Base-by-base conservation (phyloP, 2,329 filamentous ascomycete species). In the Fusarium lateritium region DNA sequence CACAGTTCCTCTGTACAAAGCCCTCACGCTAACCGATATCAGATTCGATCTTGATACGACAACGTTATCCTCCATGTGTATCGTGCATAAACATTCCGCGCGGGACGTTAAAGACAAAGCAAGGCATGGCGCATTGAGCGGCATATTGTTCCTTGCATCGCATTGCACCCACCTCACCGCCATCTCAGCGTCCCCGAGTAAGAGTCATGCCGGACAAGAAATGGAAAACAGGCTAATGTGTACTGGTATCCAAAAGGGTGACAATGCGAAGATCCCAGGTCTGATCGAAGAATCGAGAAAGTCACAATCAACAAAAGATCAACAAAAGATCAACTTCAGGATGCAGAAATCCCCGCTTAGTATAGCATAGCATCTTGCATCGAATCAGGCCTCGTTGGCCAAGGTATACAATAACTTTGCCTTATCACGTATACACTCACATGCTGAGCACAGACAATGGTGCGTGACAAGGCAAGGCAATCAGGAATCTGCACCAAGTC, bases 391-490 rank as follows among this genome's bases (percentile, higher is more conserved):
- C 50, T 52, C 46, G 38, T 43, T 36, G 21, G 31, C 19, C 28
- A 28, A 22, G 42, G 44, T 51, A 67, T 47, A 54, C 62, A 67
- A 70, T 59, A 64, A 46, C 56, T 66, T 38, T 66, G 53, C 36
- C 47, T 66, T 69, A 67, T 67, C 66, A 69, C 66, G 56, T 46
- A 63, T 40, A 19, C 22, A 52, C 50, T 61, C 34, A 51, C 57
- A 52, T 67, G 62, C 61, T 38, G 45, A 36, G 49, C 53, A 47
- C 42, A 54, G 43, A 59, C 43, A 46, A 21, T 47, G 42, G 54
- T 65, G 47, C 43, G 38, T 56, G 50, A 36, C 34, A 50, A 56
- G 31, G 40, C 42, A 33, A 38, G 33, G 40, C 63, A 67, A 34
- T 52, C 11, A 28, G 11, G 53, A 59, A 59, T 54, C 45, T 65